Conservation (phyloP, 768 basidiomycete genomes). For the Auriscalpium orientale region DNA sequence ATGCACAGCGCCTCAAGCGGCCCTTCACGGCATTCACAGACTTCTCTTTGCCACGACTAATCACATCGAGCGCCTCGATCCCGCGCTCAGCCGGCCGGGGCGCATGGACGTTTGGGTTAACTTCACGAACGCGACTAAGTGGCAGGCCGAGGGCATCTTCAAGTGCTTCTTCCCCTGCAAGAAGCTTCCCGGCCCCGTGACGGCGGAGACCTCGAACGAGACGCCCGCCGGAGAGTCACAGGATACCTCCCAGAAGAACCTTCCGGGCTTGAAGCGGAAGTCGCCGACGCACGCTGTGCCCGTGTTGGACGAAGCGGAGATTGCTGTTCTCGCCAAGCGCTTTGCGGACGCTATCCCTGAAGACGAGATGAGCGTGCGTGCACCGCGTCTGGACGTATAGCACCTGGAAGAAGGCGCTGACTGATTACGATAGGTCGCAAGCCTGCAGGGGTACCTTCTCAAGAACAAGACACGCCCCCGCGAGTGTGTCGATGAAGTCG, state of each 20-base stretch:
- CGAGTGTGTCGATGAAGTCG: conserved; percentile 76
- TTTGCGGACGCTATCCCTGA: conserved; percentile 83
- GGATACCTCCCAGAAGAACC: conserved; percentile 56
- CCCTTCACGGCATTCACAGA: conserved; percentile 28
- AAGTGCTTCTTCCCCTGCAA: conserved; percentile 87
- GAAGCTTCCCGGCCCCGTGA: conserved; percentile 17
- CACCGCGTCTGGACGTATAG: not conserved
- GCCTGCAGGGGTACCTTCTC: conserved; percentile 77
- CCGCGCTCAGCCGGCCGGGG: conserved; percentile 79
- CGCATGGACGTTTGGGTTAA: conserved; percentile 92
- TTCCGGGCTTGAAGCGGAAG: conserved; percentile 69
- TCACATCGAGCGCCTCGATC: conserved; percentile 89
- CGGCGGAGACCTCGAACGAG: not conserved
- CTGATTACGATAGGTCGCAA: conserved; percentile 50
- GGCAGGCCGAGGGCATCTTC: conserved; percentile 91
- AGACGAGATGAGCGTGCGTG: conserved; percentile 75
- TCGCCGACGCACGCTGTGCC: conserved; percentile 47
- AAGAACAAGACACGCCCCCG: conserved; percentile 88
- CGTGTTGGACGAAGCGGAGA: conserved; percentile 66
- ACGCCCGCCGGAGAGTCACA: not conserved
- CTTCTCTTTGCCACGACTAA: conserved; percentile 90
- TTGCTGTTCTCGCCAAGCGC: conserved; percentile 68
- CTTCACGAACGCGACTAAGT: conserved; percentile 85
- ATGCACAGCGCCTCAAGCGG: not conserved
- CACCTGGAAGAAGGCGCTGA: conserved; percentile 1